Evolutionary conservation across 2,329 filamentous ascomycete genomes (phyloP).

Genomic region (Colletotrichum agaves): DNA sequence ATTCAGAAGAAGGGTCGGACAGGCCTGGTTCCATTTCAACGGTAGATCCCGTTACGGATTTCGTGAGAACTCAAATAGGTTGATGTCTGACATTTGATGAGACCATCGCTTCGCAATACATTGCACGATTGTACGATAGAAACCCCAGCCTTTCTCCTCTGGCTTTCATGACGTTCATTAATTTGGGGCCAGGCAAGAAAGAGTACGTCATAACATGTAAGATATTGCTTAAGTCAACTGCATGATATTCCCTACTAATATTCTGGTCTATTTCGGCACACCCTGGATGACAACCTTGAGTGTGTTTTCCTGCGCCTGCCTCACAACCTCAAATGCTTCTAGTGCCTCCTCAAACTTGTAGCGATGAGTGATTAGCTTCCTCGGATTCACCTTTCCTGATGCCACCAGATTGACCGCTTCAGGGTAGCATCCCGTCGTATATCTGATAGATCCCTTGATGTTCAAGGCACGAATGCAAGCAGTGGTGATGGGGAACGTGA

Average conservation of each 20-base stretch:
- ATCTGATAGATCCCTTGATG: slow-evolving; percentile 77
- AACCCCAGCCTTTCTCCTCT: too few relatives aligned
- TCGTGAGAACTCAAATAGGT: too few relatives aligned
- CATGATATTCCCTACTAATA: neutral
- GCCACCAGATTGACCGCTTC: slow-evolving; percentile 65
- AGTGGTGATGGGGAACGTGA: slow-evolving; percentile 72
- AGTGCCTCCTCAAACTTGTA: slow-evolving; percentile 70
- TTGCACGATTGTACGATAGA: too few relatives aligned
- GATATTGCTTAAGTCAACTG: too few relatives aligned
- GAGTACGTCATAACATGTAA: too few relatives aligned
- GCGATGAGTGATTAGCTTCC: slow-evolving; percentile 75
- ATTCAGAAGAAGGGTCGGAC: too few relatives aligned
- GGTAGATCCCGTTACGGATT: too few relatives aligned
- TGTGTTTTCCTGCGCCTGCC: slow-evolving; percentile 73
- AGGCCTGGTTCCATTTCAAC: too few relatives aligned
- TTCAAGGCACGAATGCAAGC: slow-evolving; percentile 81
- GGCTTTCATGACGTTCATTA: too few relatives aligned
- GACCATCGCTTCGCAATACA: too few relatives aligned
- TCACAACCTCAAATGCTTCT: slow-evolving; percentile 76
- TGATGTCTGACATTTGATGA: too few relatives aligned
- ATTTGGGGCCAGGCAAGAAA: too few relatives aligned
- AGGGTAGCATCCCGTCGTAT: slow-evolving; percentile 79
- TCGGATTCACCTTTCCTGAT: slow-evolving; percentile 54
- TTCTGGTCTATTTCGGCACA: slow-evolving; percentile 9
- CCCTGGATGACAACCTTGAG: slow-evolving; percentile 76